Base-by-base conservation (phyloP, 352 stramenopile species). In the Phytophthora pinifolia region DNA sequence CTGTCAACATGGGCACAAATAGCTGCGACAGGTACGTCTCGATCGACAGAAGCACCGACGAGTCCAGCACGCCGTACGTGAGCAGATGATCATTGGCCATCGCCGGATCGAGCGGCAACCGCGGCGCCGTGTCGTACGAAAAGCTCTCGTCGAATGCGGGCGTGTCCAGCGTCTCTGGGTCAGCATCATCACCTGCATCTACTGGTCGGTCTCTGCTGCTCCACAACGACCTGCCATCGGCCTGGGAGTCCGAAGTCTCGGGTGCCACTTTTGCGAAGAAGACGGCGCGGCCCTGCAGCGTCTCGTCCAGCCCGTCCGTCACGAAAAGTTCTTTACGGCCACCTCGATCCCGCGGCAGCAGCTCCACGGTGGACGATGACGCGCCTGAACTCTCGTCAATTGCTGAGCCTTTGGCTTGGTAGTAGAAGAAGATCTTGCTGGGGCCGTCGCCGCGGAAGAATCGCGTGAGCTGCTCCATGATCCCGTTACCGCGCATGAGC, bases 341-440 rank as follows among this genome's bases (percentile, higher is more conserved):
- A 31, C 17, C 34, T 36, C 20, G 54, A 12, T 43, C 45, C 45
- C 39, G 29, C 8, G 12, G 49, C 9, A 35, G 59, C 14, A 56
- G 29, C 39, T 69, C 66, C 0, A 3, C 35, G 3, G 33, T 64
- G 7, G 63, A 72, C 1, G 53, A 55, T 1, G 46, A 41, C 22
- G 22, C 22, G 4, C 10, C 31, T 3, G 18, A 37, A 10, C 22
- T 12, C 29, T 57, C 32, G 14, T 57, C 41, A 3, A 27, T 22
- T 22, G 20, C 68, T 43, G 25, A 51, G 7, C 45, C 27, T 29
- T 76, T 70, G 22, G 36, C 6, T 46, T 94, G 81, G 59, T 88
- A 89, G 65, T 85, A 91, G 60, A 94, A 89, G 55, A 92, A 89
- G 33, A 94, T 70, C 39, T 87, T 88, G 42, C 64, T 67, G 25